Base-by-base conservation (phyloP, 1,284 basidiomycete genomes). In the Ustilago lituana region DNA sequence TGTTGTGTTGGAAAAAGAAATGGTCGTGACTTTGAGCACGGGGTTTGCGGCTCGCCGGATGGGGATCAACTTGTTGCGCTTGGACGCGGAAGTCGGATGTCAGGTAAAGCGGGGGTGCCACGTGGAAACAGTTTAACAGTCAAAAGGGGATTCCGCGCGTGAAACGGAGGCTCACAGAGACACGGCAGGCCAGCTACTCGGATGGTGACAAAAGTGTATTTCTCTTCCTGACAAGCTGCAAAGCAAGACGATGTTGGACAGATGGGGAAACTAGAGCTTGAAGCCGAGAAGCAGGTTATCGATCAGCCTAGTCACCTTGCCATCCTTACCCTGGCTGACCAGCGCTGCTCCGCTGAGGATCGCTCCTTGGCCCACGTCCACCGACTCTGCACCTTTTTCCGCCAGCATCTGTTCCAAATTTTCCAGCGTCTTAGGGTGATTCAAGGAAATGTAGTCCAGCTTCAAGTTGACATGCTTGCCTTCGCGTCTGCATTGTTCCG, bases 281-380 rank as follows among this genome's bases (percentile, higher is more conserved):
- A 85, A 85, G 0, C 90, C 92, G 1, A 95, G 83, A 37, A 95
- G 84, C 35, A 97, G 82, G 82, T 98, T 98, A 82, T 98, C 95
- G 47, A 98, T 98, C 75, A 98, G 82, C 69, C 95, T 86, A 31
- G 94, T 97, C 78, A 86, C 87, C 39, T 92, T 93, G 12, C 70
- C 62, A 6, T 51, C 47, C 11, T 73, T 41, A 5, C 70, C 73
- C 37, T 80, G 73, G n/a, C 61, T 64, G 3, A 97, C 87, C 87
- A 90, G 91, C 65, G 96, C 82, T 14, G 94, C 94, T 1, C 93
- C 95, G 71, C 92, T 94, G 56, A 98, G 77, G 10, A 98, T 88
- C 26, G 90, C 88, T 1, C 89, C 85, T 24, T 84, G 77, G 3
- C 26, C 49, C 15, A 69, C 35, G n/a, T 79, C 79, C 5, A 77